Evolutionary conservation across 2,329 filamentous ascomycete genomes (phyloP).

Genomic region (Apiospora kogelbergensis): DNA sequence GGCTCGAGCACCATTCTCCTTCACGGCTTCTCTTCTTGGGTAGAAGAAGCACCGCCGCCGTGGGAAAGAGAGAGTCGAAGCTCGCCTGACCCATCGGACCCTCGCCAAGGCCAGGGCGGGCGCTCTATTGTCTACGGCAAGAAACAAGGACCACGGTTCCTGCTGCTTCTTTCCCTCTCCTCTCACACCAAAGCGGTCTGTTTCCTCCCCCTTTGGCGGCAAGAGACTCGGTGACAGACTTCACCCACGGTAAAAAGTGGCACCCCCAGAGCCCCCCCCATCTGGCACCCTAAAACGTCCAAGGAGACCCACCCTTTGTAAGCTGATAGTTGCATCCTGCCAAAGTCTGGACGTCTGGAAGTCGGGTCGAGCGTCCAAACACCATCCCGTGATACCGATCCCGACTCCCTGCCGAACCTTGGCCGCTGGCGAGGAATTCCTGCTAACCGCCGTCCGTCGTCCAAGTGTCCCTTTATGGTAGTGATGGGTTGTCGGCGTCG

Average conservation of each 20-base stretch:
- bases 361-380: not conserved
- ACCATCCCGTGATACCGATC: not conserved
- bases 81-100: not conserved
- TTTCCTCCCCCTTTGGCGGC: constrained; percentile 1
- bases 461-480: not conserved
- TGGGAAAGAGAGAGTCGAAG: not conserved
- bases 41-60: not conserved
- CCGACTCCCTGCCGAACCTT: not conserved
- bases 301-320: constrained; percentile 9
- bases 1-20: not conserved
- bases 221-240: constrained; percentile 1
- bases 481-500: constrained; percentile 1
- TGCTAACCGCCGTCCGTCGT: not conserved
- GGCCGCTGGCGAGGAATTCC: not conserved
- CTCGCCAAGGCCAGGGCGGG: not conserved
- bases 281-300: not conserved
- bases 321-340: constrained; percentile 9
- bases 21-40: not conserved
- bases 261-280: not conserved
- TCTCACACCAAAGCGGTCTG: not conserved
- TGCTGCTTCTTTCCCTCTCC: not conserved
- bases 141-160: not conserved
- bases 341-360: not conserved
- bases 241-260: constrained; percentile 4
- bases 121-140: not conserved